Conservation (phyloP, 441 rosid genomes). For the Theobroma grandiflorum region DNA sequence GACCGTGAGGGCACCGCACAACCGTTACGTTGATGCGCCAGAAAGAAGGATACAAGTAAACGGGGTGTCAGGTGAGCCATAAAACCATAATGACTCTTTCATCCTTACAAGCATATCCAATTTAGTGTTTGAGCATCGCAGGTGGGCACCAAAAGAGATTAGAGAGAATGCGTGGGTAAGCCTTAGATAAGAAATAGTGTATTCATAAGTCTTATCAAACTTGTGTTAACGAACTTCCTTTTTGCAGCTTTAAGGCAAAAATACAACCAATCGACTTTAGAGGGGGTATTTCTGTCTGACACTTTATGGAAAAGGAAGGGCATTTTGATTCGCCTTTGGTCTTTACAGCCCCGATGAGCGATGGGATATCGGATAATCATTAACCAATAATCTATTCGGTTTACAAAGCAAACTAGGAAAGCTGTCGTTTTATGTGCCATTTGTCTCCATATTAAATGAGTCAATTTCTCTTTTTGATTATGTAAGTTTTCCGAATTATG, state of each 20-base stretch:
- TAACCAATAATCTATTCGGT: constrained; percentile 33
- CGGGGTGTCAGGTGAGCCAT: neutral
- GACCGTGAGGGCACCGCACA: neutral
- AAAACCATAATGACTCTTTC: neutral
- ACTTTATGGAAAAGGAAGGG: neutral
- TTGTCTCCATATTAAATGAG: no score
- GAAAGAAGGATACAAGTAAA: neutral
- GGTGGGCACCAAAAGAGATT: neutral
- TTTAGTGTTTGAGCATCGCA: neutral
- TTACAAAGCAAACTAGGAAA: neutral
- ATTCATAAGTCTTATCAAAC: neutral
- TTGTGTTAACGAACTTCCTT: neutral
- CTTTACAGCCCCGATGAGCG: neutral
- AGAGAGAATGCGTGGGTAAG: neutral
- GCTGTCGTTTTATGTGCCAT: neutral
- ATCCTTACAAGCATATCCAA: neutral
- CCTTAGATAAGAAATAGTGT: no score
- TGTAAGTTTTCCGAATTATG: no score
- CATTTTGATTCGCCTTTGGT: neutral
- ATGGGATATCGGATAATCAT: constrained; percentile 23
- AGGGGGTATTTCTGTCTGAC: neutral
- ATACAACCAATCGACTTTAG: neutral
- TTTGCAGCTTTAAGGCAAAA: neutral
- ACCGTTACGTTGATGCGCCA: neutral
- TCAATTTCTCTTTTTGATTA: no score